Evolutionary conservation across 2,329 filamentous ascomycete genomes (phyloP), one percentile per base, ranked within the genome.

Genomic region (Truncatella angustata): DNA sequence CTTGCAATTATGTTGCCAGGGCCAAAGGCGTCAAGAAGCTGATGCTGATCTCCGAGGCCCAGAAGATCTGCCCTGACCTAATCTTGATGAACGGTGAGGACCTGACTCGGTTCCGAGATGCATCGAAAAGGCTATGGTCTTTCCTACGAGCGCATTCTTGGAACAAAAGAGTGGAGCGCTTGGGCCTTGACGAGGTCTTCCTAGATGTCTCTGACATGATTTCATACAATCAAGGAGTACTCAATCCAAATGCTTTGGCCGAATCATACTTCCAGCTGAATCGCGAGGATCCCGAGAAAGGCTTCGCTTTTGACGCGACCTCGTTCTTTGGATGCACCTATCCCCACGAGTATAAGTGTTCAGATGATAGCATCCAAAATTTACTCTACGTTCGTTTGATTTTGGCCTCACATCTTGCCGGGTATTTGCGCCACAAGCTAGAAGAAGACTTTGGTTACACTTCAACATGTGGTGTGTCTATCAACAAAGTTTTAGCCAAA

Each of bases 1-100:
- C 91, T 4, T 95, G 90, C 79, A 97, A 97, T 72, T 97, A 97
- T 69, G 90, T 89, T 66, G 93, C 93, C 20, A 85, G 93, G 32
- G 75, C 84, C 48, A 80, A 73, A n/a, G 84, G 84, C 50, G 78
- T 92, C 50, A 77, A 81, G 68, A 97, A 99, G 74, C 78, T 97
- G 54, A 91, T 95, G 78, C 81, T 91, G 57, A 85, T 97, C 65
- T 81, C 78, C 49, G 91, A 97, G 56, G 94, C 93, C 4, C 89
- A 83, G 70, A 84, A 79, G 60, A 69, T 86, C 24, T 96, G 91
- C 59, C 91, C 92, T 0, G 90, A 96, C 52, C 81, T 96, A 14
- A 83, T 96, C 48, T 85, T 97, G 45, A 82, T 94, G 34, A 81
- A 95, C 16, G 92, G 93, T 26, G 91, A 97, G 70, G 91, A 96